Evolutionary conservation across 345 rosid genomes (phyloP).

Genomic region (Barbarea vulgaris): DNA sequence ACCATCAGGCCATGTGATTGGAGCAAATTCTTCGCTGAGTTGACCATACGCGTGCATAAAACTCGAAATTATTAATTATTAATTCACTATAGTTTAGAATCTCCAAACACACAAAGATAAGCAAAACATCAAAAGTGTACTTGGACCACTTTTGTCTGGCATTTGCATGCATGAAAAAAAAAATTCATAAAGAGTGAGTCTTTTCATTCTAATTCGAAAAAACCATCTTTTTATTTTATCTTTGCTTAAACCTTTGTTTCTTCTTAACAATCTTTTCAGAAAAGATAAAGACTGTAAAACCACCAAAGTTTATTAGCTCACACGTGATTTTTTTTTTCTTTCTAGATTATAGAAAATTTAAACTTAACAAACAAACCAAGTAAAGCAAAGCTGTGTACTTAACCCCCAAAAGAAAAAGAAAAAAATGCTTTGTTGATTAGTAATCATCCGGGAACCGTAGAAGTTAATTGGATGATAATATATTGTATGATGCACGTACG

Average conservation of each 20-base stretch:
- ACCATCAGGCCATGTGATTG: conserved; percentile 18
- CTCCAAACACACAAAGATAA: conserved; percentile 28
- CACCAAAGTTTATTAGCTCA: conserved; percentile 13
- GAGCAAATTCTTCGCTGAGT: not conserved
- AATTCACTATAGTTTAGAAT: conserved; percentile 17
- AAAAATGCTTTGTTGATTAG: not conserved
- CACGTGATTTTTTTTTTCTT: not conserved
- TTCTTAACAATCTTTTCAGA: conserved; percentile 27
- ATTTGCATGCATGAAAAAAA: conserved; percentile 37
- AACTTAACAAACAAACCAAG: not conserved
- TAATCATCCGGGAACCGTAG: not conserved
- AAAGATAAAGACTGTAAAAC: conserved; percentile 22
- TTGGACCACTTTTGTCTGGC: conserved; percentile 42
- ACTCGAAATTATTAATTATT: conserved; percentile 12
- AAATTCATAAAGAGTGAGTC: conserved; percentile 4
- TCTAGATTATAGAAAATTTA: not conserved
- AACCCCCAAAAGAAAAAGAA: not conserved
- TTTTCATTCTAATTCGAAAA: conserved; percentile 17
- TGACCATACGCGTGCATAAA: conserved; percentile 33
- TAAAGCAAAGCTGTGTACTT: not conserved
- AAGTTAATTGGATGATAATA: not conserved
- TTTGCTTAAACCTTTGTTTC: conserved; percentile 23
- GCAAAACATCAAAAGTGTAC: conserved; percentile 38
- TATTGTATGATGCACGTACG: not conserved
- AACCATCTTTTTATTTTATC: not conserved